Conservation (phyloP, 164 flowering plant genomes). For the Vitis rotundifolia region DNA sequence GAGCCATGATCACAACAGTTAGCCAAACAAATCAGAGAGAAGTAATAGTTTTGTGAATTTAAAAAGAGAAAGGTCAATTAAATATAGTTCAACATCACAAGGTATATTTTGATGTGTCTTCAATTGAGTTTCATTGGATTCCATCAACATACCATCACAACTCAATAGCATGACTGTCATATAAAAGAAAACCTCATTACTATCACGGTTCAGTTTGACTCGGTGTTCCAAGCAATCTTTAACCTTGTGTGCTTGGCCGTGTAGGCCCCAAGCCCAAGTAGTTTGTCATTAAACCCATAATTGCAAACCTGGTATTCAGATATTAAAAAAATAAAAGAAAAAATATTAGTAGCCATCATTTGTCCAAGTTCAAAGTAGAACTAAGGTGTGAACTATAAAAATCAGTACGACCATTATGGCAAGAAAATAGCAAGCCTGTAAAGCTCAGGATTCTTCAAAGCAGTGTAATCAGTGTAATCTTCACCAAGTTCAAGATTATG, state of each 20-base stretch:
- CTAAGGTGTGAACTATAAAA: not conserved
- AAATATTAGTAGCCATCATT: not conserved
- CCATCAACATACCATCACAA: not conserved
- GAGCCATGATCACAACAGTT: too few relatives aligned
- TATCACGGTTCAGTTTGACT: not conserved
- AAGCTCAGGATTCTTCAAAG: too few relatives aligned
- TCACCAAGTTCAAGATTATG: too few relatives aligned
- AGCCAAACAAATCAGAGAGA: too few relatives aligned
- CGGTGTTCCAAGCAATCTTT: not conserved
- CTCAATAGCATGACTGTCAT: not conserved
- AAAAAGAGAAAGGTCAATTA: too few relatives aligned
- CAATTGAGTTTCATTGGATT: not conserved
- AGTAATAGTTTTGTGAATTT: too few relatives aligned
- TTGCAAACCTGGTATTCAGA: slow-evolving; percentile 66
- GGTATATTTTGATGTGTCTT: not conserved
- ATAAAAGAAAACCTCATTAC: not conserved
- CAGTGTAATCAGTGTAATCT: too few relatives aligned
- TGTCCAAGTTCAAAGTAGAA: not conserved
- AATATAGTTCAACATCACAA: not conserved
- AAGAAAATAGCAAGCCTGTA: too few relatives aligned
- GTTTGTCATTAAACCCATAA: slow-evolving; percentile 87
- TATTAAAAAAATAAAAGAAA: not conserved
- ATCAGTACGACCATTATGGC: too few relatives aligned
- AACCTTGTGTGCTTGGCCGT: slow-evolving; percentile 46
- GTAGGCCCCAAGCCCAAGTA: slow-evolving; percentile 75